Evolutionary conservation across 2,329 filamentous ascomycete species (phyloP), one percentile per base, ranked within the genome.

Genomic region (Fusarium nodosum): DNA sequence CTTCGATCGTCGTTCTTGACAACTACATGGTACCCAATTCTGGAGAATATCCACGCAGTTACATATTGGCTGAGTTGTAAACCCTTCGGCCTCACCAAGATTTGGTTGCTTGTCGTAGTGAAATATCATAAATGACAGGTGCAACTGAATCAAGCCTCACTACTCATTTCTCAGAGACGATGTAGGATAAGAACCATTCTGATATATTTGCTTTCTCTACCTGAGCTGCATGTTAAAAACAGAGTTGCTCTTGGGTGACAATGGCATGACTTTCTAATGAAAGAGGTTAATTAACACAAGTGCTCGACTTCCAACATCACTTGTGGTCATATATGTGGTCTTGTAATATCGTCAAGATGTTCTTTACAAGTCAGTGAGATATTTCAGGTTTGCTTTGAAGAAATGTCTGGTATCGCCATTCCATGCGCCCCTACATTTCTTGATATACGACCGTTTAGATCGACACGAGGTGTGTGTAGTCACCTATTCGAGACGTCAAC

Each of bases 51-150:
- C 45, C 31, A 34, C 24, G 28, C 22, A 50, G n/a, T 41, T 54
- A 18, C 34, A 39, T 20, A 16, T 33, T 42, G 53, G 47, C 45
- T 41, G 26, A 44, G 42, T 33, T n/a, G 36, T 55, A 22, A 60
- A 39, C 38, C 26, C 20, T 66, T n/a, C 15, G 28, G 31, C 33
- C 22, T 38, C 18, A 38, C 24, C 15, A 20, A 42, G 34, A 41
- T 12, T 28, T 26, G 7, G n/a, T 39, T 47, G 41, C 36, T 67
- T 36, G 26, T 31, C 34, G 38, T 34, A 36, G n/a, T 55, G 39
- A 44, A 41, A 24, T 34, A 26, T 58, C 34, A 66, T 50, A 56
- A 66, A 45, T 55, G 51, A 36, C 39, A 48, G 15, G 38, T 30
- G 54, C 31, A 31, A 7, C n/a, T 44, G 28, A 22, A 39, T 53